Evolutionary conservation across 2,329 filamentous ascomycete species (phyloP), one percentile per base, ranked within the genome.

Genomic region (Zymoseptoria pseudotritici): DNA sequence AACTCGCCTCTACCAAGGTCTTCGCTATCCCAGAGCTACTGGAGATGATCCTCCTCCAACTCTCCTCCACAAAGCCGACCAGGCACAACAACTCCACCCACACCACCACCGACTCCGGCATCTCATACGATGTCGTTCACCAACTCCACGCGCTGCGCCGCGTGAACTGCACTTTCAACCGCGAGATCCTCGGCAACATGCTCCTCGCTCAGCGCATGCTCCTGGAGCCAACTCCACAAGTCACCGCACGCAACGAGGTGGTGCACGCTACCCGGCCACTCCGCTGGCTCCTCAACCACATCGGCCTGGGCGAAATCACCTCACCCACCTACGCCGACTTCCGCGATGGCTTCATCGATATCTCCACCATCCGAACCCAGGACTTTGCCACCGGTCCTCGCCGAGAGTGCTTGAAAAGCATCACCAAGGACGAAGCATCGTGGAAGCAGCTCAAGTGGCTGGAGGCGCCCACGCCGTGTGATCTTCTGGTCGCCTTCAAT

Each of bases 21-120:
- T 57, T 75, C 55, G 51, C 63, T 42, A 67, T 71, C 3, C 69
- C 73, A 17, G 73, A 75, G 59, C 69, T 75, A 56, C 67, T 74
- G 46, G 71, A 74, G 60, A 56, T 68, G 52, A 69, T 75, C 56
- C 69, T 75, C 22, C 55, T 63, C 13, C 57, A 71, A 20, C 7
- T 54, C 20, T 36, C 26, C 53, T 13, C 36, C 36, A 17, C 36
- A 17, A 46, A 46, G 13, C 13, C 13, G 36, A 13, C 17, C 36
- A 46, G n/a, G 13, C 36, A 46, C 36, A 46, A 17, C 36, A 17
- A n/a, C 36, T n/a, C 17, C 36, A 46, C 36, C 13, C 36, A 46
- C 36, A 46, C 36, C 36, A 46, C 36, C 36, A 46, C 13, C 36
- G 36, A 46, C 36, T 17, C 36, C 36, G 36, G 36, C 36, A 46